Evolutionary conservation across 2,329 filamentous ascomycete species (phyloP).

Genomic region (Tolypocladium inflatum): DNA sequence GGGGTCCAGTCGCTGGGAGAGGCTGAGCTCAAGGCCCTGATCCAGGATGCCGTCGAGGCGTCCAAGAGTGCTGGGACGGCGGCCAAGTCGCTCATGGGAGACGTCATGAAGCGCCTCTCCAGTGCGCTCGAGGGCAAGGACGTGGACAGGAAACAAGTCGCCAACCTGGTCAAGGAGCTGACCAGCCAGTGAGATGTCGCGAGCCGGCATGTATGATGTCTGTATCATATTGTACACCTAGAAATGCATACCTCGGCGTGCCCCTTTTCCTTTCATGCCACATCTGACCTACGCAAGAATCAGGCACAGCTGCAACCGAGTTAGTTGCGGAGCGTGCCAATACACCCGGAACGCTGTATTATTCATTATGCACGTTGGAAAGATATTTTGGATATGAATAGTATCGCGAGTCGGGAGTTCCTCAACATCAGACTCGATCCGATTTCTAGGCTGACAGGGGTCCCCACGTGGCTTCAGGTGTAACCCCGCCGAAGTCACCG

Average conservation of each 20-base stretch:
- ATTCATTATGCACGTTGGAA: not conserved
- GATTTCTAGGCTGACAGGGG: not conserved
- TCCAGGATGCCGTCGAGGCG: constrained; percentile 41
- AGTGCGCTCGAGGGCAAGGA: constrained; percentile 50
- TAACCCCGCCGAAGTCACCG: not conserved
- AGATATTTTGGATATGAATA: not conserved
- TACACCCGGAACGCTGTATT: not conserved
- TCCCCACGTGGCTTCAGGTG: not conserved
- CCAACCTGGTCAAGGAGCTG: constrained; percentile 49
- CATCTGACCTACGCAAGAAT: not conserved
- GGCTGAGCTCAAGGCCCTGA: constrained; percentile 46
- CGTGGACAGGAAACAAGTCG: constrained; percentile 53
- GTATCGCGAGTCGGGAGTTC: not conserved
- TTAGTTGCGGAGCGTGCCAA: not conserved
- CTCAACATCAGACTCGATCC: not conserved
- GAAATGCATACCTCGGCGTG: not conserved
- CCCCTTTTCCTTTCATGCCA: not conserved
- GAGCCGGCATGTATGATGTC: not conserved
- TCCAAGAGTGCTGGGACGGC: constrained; percentile 35
- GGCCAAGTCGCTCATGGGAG: constrained; percentile 42
- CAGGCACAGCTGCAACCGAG: not conserved
- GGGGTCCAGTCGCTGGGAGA: constrained; percentile 48
- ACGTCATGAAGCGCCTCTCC: constrained; percentile 53
- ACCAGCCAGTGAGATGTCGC: constrained; percentile 6
- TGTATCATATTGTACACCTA: not conserved